Conservation (phyloP, 2,329 filamentous ascomycete genomes). For the Colletotrichum aenigma region DNA sequence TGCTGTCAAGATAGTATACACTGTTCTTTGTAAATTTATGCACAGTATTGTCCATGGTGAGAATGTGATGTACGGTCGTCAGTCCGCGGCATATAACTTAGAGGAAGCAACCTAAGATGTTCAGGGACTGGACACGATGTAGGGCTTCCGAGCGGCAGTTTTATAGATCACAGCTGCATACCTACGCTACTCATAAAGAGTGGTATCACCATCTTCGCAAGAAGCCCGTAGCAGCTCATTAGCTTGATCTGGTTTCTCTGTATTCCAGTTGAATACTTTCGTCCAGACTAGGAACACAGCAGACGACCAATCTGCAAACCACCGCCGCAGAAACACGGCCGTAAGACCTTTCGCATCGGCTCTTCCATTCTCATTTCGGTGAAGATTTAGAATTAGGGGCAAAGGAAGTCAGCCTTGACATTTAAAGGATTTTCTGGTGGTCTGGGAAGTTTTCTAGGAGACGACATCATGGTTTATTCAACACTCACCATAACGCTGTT, state of each 20-base stretch:
- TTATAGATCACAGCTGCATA: not conserved
- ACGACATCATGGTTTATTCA: not conserved
- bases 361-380: fast-evolving
- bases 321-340: fast-evolving
- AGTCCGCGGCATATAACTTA: fast-evolving
- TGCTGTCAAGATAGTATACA: fast-evolving
- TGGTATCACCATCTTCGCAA: fast-evolving
- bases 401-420: no score
- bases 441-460: fast-evolving
- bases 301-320: not conserved
- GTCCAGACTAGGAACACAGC: fast-evolving
- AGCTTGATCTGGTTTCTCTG: not conserved
- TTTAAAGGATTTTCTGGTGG: no score
- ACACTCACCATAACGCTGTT: not conserved
- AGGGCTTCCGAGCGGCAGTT: not conserved
- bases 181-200: fast-evolving
- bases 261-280: not conserved
- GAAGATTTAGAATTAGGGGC: fast-evolving
- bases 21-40: fast-evolving
- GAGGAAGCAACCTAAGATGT: not conserved
- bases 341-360: not conserved
- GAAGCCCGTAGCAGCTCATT: fast-evolving
- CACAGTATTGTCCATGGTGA: fast-evolving
- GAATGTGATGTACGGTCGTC: fast-evolving
- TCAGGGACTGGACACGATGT: not conserved